Conservation (phyloP, 805 yeast genomes). For the Metschnikowia continentalis region DNA sequence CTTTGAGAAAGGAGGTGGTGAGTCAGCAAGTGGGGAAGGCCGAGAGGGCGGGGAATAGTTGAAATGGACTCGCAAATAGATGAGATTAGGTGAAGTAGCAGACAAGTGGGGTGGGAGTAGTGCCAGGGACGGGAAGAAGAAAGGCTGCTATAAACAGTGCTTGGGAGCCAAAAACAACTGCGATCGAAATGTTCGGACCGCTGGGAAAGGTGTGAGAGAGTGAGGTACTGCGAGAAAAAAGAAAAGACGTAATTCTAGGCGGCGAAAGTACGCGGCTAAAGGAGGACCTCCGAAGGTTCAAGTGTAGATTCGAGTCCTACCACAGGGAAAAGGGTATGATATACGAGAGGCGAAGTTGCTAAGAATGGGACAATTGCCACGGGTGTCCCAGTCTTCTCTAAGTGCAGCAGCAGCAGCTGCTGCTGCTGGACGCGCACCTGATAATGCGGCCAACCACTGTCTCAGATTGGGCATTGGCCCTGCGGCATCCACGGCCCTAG, state of each 20-base stretch:
- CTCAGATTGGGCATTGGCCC: neutral
- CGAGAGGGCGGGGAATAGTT: neutral
- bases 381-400: neutral
- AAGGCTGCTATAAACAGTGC: neutral
- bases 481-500: neutral
- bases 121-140: neutral
- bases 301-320: neutral
- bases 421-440: slow-evolving; percentile 1
- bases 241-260: slow-evolving; percentile 4
- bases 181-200: slow-evolving; percentile 4
- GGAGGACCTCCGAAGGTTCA: neutral
- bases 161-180: slow-evolving; percentile 2
- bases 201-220: neutral
- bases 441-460: slow-evolving; percentile 1
- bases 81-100: neutral
- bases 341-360: neutral
- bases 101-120: neutral
- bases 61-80: neutral
- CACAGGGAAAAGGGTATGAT: neutral
- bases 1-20: slow-evolving; percentile 5
- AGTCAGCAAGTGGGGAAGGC: neutral
- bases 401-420: neutral
- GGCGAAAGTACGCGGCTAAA: neutral
- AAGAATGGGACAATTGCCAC: neutral
- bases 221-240: slow-evolving; percentile 5